Evolutionary conservation across 2,329 filamentous ascomycete species (phyloP), one percentile per base, ranked within the genome.

Genomic region (Beauveria sp.): DNA sequence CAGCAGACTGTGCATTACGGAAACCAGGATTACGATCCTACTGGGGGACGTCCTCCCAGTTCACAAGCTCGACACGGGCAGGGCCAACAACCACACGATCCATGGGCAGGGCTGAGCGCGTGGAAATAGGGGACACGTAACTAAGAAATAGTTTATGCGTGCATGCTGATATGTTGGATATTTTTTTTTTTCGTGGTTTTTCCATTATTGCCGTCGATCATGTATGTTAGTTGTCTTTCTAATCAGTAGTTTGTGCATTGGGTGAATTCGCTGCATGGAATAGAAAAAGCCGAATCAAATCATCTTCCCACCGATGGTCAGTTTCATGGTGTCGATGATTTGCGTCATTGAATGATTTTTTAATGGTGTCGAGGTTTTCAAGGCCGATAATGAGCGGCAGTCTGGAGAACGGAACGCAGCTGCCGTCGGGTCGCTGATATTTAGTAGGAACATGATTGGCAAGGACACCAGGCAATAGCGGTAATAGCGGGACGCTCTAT

Each of bases 1-100:
- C 84, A 86, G 69, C 84, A 86, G 70, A 86, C 83, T 10, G 80
- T 84, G 30, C 81, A 85, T 65, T 83, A 85, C 65, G 74, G 75
- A 7, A 70, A 70, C 30, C 72, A 74, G 53, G 69, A 72, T 12
- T 72, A 71, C 52, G 66, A 69, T 47, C 56, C 70, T 64, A 63
- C 46, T 65, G 67, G 40, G 20, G 52, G 49, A 2, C 68, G 66
- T 34, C 67, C 67, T 45, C 66, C 64, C 63, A 66, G 73, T 71
- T 65, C 67, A 47, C 67, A 70, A n/a, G 75, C 74, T 59, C 70
- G 70, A n/a, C 50, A 38, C 20, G 54, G 60, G 12, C 54, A 47
- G 59, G 62, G 69, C 52, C 76, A 79, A 51, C 74, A 77, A 63
- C 68, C 71, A 38, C 71, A 76, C 52, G 80, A 83, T 65, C 80